These are phyloP conservation scores for Cryptococcus neoformans DNA, from an alignment of 1,284 basidiomycete genomes.

Conservation along the genomic window DNA sequence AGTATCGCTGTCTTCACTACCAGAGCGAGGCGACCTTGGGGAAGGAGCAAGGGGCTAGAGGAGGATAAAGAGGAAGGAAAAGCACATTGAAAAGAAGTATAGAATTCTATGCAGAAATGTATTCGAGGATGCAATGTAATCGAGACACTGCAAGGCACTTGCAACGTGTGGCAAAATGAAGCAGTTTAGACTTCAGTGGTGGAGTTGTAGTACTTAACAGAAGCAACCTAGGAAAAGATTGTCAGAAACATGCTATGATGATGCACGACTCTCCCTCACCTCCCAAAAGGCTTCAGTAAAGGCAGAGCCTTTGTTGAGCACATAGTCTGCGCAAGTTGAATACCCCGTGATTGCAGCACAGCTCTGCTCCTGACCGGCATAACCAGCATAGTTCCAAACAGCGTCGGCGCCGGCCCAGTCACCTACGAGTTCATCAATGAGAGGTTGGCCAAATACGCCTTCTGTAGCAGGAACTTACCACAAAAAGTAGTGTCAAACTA, in stretches of 20 bases:
- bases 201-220: conserved; percentile 48
- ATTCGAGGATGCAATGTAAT: too few relatives aligned
- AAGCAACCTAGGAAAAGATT: conserved; percentile 23
- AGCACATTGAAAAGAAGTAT: too few relatives aligned
- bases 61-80: too few relatives aligned
- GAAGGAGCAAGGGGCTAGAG: too few relatives aligned
- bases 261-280: conserved; percentile 42
- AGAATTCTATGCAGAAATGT: too few relatives aligned
- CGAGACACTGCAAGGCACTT: too few relatives aligned
- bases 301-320: conserved; percentile 59
- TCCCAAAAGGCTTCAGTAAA: conserved; percentile 72
- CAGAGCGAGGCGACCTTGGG: too few relatives aligned
- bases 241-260: neutral
- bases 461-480: conserved; percentile 33
- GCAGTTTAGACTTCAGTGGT: conserved; percentile 31
- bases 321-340: conserved; percentile 51
- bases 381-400: conserved; percentile 66
- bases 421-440: conserved; percentile 33
- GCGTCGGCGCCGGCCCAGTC: conserved; percentile 70
- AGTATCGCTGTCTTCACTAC: too few relatives aligned
- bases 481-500: conserved; percentile 20
- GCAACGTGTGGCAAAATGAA: too few relatives aligned
- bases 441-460: conserved; percentile 37
- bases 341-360: conserved; percentile 79
- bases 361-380: conserved; percentile 73